Conservation (phyloP, 1,139 yeast species). For the Sugiyamaella novakii region DNA sequence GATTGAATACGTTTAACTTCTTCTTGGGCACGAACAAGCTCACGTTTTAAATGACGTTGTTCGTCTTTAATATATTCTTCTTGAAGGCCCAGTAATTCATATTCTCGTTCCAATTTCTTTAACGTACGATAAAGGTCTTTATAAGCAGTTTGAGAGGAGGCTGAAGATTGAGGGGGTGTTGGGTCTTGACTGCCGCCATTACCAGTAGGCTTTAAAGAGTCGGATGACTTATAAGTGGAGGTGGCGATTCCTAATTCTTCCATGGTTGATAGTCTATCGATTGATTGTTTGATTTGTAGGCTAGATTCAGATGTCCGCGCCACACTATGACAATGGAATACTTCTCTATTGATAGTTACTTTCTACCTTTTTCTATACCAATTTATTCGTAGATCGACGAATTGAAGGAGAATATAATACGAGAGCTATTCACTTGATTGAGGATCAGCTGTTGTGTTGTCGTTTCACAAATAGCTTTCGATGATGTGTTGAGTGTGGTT, state of each 20-base stretch:
- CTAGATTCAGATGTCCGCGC: too few relatives aligned
- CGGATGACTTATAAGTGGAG: slow-evolving; percentile 33
- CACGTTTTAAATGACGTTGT: slow-evolving; percentile 93
- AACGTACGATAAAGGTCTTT: slow-evolving; percentile 76
- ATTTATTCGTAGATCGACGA: too few relatives aligned
- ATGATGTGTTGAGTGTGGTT: too few relatives aligned
- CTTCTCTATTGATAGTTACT: too few relatives aligned
- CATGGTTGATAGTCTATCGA: slow-evolving; percentile 41
- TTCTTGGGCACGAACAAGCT: slow-evolving; percentile 94
- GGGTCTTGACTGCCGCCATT: slow-evolving; percentile 10
- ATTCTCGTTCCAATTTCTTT: slow-evolving; percentile 86
- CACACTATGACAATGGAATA: too few relatives aligned
- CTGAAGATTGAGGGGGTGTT: background rate
- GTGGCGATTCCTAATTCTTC: slow-evolving; percentile 61
- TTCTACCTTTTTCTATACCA: too few relatives aligned
- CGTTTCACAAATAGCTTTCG: too few relatives aligned
- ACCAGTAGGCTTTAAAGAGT: slow-evolving; percentile 32
- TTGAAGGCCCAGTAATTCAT: slow-evolving; percentile 79
- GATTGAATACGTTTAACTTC: slow-evolving; percentile 97
- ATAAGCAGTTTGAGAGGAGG: background rate
- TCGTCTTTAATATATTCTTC: slow-evolving; percentile 98
- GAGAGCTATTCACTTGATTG: too few relatives aligned
- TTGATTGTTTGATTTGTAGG: background rate
- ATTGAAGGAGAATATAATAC: too few relatives aligned
- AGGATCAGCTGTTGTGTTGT: too few relatives aligned